A percentile compares a stretch with the other conserved stretches of the same genome.
phyloP scores from a whole-genome alignment of 129 eudicot species.

The Tagetes erecta region DNA sequence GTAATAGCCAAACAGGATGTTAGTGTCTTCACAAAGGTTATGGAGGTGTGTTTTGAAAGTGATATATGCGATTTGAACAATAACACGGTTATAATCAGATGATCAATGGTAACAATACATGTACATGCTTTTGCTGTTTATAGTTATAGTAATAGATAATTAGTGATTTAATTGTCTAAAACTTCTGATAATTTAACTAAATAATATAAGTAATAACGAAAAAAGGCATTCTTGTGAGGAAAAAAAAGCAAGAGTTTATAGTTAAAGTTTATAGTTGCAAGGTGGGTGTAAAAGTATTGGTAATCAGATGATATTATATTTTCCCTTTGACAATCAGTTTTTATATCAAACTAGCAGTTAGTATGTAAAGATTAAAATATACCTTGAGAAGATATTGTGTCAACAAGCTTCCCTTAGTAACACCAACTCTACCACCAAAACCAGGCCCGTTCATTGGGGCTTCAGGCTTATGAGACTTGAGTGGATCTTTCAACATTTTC shows the following conservation, averaged over 20 bases:
- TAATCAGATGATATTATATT: no score
- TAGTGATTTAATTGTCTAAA: not conserved
- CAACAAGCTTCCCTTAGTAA: conserved; percentile 88
- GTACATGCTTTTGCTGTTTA: not conserved
- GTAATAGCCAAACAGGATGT: conserved; percentile 35
- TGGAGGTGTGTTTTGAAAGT: not conserved
- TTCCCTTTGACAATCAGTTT: no score
- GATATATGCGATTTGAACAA: not conserved
- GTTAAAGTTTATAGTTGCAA: no score
- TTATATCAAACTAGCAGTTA: no score
- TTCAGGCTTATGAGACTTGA: conserved; percentile 97
- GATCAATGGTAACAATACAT: not conserved
- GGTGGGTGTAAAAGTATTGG: no score
- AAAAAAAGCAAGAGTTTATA: no score
- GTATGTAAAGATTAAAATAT: conserved; percentile 4
- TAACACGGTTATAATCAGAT: not conserved
- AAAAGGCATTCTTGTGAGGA: not conserved
- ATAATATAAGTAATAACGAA: not conserved
- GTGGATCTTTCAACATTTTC: conserved; percentile 87
- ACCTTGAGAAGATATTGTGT: conserved; percentile 98
- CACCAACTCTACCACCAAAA: conserved; percentile 93
- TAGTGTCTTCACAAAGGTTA: conserved; percentile 5
- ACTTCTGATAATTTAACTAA: not conserved
- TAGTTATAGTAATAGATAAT: not conserved
- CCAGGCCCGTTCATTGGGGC: conserved; percentile 92